Evolutionary conservation across 306 rosid genomes (phyloP), one percentile per base, ranked within the genome.

Genomic region (Cicer cuneatum): DNA sequence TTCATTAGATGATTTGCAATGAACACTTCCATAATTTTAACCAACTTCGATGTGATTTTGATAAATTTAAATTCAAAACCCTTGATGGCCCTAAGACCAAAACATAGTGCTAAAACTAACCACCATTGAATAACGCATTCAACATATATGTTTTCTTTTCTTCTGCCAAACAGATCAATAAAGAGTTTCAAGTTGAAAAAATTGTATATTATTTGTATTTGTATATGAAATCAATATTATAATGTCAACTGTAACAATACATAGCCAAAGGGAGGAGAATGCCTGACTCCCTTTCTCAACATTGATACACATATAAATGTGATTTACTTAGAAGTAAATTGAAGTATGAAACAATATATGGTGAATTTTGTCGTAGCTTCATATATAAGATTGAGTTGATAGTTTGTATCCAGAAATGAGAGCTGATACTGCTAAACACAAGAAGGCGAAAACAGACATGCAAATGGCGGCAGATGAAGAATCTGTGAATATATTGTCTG

Each of bases 381-480:
- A 91, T 12, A 94, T 73, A 24, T 83, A 82, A 69, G 96, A 68
- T 24, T 81, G 92, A 58, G 85, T 78, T 7, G 87, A 88, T 37
- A 91, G 70, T 15, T 86, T 87, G 82, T 84, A 81, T 59, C 93
- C 92, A 2, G 97, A 94, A 61, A 94, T 76, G 71, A 85, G 29
- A 7, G 96, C 84, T 1, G 89, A 90, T 6, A 70, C 19, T 7
- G 90, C 92, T 9, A 81, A 73, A 5, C 83, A 64, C 21, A 88
- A 52, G 85, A 90, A 94, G 24, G 98, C 91, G 6, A 91, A 61
- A 67, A 91, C 74, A 2, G 88, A 71, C 95, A 87, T 90, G 88
- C 86, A 77, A 21, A 94, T 90, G 69, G 98, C 75, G 10, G 93
- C 71, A 10, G 92, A 74, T 18, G 87, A 85, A 35, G 94, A 4